phyloP scores from a whole-genome alignment of 75 land plant species.

The Cupressus sempervirens region DNA sequence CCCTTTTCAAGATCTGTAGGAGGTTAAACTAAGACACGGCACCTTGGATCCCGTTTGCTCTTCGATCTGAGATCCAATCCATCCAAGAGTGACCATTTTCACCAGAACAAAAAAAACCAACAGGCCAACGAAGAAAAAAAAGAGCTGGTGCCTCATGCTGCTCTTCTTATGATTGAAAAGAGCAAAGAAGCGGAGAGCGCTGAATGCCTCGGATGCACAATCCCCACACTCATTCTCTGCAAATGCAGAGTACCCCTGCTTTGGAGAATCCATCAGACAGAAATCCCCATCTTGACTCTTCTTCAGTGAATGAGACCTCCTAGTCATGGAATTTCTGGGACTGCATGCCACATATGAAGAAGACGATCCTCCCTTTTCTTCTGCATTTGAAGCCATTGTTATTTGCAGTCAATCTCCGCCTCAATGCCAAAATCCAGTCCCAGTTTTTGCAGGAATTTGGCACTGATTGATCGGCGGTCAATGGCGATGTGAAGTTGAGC shows the following conservation, averaged over 20 bases:
- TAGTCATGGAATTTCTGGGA: conserved; percentile 8
- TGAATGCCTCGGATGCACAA: neutral
- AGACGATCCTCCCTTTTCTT: neutral
- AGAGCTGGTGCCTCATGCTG: neutral
- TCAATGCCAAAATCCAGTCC: neutral
- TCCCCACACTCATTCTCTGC: neutral
- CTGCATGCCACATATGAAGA: conserved; percentile 1
- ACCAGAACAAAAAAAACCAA: neutral
- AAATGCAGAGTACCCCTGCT: conserved; percentile 5
- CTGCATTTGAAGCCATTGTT: neutral
- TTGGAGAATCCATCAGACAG: neutral
- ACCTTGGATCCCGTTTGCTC: conserved; percentile 3
- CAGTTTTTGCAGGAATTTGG: neutral
- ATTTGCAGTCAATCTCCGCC: neutral
- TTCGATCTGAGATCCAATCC: conserved; percentile 11
- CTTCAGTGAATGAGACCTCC: conserved; percentile 2
- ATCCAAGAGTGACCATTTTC: neutral
- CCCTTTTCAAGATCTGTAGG: conserved; percentile 2
- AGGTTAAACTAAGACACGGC: neutral
- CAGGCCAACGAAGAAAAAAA: neutral
- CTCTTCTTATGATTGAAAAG: neutral
- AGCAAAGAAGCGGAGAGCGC: neutral
- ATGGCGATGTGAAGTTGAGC: neutral
- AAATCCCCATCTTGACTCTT: neutral
- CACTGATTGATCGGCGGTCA: neutral